phyloP scores from a whole-genome alignment of 768 basidiomycete genomes.

The Tremella fuciformis region DNA sequence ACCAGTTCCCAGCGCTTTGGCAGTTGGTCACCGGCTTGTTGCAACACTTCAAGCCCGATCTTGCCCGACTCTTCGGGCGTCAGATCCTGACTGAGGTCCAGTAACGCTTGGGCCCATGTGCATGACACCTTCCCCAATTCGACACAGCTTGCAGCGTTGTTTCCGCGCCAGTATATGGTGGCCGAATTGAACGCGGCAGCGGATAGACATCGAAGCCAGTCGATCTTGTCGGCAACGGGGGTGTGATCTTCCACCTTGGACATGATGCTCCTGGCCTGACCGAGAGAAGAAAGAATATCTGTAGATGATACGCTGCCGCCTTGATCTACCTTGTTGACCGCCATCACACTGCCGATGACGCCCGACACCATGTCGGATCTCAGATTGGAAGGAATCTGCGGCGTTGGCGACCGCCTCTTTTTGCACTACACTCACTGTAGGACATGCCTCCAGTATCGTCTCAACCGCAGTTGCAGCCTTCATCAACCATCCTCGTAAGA shows the following conservation, averaged over 20 bases:
- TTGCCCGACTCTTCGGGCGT: constrained; percentile 24
- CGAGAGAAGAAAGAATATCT: constrained; percentile 6
- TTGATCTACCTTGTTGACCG: neutral
- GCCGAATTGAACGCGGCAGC: constrained; percentile 47
- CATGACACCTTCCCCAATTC: constrained; percentile 68
- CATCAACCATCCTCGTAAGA: too few relatives aligned
- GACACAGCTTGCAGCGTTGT: constrained; percentile 62
- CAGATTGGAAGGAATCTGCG: neutral
- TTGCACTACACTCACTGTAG: constrained; percentile 14
- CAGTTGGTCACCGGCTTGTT: constrained; percentile 57
- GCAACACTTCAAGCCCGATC: constrained; percentile 18
- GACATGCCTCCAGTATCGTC: constrained; percentile 6
- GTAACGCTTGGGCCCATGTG: constrained; percentile 57
- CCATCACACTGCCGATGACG: constrained; percentile 21
- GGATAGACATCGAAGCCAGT: constrained; percentile 46
- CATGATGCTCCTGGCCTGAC: too few relatives aligned
- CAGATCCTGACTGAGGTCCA: constrained; percentile 35
- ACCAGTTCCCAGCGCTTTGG: constrained; percentile 76
- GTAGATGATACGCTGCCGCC: neutral
- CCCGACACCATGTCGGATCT: constrained; percentile 14
- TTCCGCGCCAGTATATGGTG: constrained; percentile 61
- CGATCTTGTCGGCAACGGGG: constrained; percentile 20
- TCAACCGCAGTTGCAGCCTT: constrained; percentile 15
- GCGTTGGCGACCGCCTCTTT: too few relatives aligned
- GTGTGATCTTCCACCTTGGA: too few relatives aligned